phyloP scores from a whole-genome alignment of 768 basidiomycete species.

The Saitozyma podzolica region DNA sequence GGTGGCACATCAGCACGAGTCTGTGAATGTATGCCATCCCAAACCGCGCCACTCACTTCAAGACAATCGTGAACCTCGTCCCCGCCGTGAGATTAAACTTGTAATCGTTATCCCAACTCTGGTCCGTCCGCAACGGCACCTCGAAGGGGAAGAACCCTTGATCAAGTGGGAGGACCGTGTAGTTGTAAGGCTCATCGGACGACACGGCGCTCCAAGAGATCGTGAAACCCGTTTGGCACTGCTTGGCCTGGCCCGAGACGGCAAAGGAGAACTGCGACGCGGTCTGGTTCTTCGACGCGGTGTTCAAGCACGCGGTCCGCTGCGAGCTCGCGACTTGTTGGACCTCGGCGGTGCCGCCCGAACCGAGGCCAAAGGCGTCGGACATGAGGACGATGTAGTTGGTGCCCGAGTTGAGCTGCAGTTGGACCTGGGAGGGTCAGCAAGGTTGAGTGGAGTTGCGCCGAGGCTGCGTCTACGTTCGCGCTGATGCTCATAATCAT shows the following conservation, averaged over 20 bases:
- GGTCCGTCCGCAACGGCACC: conserved; percentile 19
- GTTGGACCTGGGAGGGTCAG: conserved; percentile 24
- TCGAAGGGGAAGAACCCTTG: conserved; percentile 38
- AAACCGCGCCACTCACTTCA: conserved; percentile 37
- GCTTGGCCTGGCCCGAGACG: conserved; percentile 25
- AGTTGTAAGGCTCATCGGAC: conserved; percentile 38
- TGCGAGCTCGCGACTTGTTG: conserved; percentile 24
- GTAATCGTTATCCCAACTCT: conserved; percentile 28
- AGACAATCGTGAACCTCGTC: conserved; percentile 36
- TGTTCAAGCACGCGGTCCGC: conserved; percentile 28
- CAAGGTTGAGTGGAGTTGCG: no score
- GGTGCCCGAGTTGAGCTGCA: conserved; percentile 28
- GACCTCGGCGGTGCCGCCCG: conserved; percentile 40
- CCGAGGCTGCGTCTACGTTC: no score
- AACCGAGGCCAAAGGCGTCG: conserved; percentile 29
- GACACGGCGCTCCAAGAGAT: conserved; percentile 27
- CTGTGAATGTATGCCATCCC: neutral
- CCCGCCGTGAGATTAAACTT: conserved; percentile 35
- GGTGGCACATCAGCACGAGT: neutral
- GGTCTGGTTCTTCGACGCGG: conserved; percentile 24
- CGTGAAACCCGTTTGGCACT: conserved; percentile 39
- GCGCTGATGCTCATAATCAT: no score
- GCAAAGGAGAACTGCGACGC: conserved; percentile 38
- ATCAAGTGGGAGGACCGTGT: conserved; percentile 38
- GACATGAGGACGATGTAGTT: conserved; percentile 41